A percentile compares a stretch with the other conserved stretches of the same genome.
Evolutionary conservation across 2,329 filamentous ascomycete species (phyloP).

Genomic region (Aspergillus japonicus): DNA sequence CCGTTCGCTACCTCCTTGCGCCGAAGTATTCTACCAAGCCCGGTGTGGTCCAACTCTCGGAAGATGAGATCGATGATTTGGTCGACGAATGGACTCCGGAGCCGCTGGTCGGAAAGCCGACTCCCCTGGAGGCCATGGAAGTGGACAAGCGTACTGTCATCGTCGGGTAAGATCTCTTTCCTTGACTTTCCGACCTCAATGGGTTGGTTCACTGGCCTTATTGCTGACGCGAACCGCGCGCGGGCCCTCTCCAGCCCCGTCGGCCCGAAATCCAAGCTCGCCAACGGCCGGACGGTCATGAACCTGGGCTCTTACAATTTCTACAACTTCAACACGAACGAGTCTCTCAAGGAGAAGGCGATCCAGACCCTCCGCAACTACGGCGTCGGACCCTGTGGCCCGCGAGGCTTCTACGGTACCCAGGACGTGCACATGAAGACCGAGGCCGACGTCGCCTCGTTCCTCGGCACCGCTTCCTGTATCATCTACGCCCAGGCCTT

Average conservation of each 20-base stretch:
- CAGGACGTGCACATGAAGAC: constrained; percentile 98
- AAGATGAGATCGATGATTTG: constrained; percentile 96
- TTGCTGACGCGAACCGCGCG: not conserved
- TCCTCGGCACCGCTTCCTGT: constrained; percentile 80
- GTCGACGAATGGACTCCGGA: constrained; percentile 97
- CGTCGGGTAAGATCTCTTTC: constrained; percentile 63
- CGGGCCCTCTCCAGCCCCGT: constrained; percentile 61
- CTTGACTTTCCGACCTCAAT: not conserved
- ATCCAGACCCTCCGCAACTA: constrained; percentile 92
- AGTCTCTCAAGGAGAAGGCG: constrained; percentile 89
- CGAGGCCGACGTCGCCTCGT: constrained; percentile 87
- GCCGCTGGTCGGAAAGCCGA: constrained; percentile 75
- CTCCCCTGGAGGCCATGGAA: constrained; percentile 73
- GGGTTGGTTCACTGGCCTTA: too few species aligned
- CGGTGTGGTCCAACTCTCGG: constrained; percentile 82
- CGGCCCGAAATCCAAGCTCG: constrained; percentile 83
- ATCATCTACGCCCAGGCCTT: constrained; percentile 97
- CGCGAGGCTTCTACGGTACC: constrained; percentile 96
- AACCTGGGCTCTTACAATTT: constrained; percentile 97
- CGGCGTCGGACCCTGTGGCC: constrained; percentile 93
- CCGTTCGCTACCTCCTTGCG: constrained; percentile 86
- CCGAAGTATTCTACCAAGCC: constrained; percentile 92
- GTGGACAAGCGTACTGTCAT: constrained; percentile 84
- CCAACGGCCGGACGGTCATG: constrained; percentile 82
- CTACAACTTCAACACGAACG: constrained; percentile 94